Conservation (phyloP, 176 grass and related monocot species). For the Eremochloa ophiuroides region DNA sequence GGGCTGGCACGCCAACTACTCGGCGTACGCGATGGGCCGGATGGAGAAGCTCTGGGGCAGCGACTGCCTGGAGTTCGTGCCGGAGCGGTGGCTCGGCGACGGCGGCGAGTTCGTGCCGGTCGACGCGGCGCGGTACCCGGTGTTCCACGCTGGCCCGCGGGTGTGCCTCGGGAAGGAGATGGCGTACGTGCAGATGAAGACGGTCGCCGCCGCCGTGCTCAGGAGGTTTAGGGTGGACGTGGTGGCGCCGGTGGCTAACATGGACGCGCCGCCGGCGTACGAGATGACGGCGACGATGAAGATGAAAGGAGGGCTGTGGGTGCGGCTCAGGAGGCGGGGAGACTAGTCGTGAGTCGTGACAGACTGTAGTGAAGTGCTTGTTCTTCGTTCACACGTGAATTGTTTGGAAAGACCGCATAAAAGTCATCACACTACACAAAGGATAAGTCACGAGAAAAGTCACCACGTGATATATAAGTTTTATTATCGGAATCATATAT, state of each 20-base stretch:
- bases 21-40: conserved; percentile 67
- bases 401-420: too few species aligned
- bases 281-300: conserved; percentile 48
- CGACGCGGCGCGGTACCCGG: conserved; percentile 45
- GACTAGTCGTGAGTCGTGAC: not conserved
- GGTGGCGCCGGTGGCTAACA: not conserved
- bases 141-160: conserved; percentile 63
- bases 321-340: conserved; percentile 26
- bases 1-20: conserved; percentile 53
- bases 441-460: too few species aligned
- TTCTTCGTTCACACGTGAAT: too few species aligned
- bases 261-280: conserved; percentile 33
- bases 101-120: conserved; percentile 32
- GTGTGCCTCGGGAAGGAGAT: conserved; percentile 70
- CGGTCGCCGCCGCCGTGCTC: conserved; percentile 46
- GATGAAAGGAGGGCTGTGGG: conserved; percentile 47
- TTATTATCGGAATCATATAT: too few species aligned
- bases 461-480: too few species aligned
- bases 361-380: too few species aligned
- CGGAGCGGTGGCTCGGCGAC: conserved; percentile 61
- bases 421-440: too few species aligned
- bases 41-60: conserved; percentile 49
- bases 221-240: conserved; percentile 30
- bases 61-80: conserved; percentile 46
- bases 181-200: conserved; percentile 90